Percentiles rank a stretch among this genome's conserved stretches.
Conservation (phyloP, 2,329 filamentous ascomycete genomes). For the Thelonectria blattea region DNA sequence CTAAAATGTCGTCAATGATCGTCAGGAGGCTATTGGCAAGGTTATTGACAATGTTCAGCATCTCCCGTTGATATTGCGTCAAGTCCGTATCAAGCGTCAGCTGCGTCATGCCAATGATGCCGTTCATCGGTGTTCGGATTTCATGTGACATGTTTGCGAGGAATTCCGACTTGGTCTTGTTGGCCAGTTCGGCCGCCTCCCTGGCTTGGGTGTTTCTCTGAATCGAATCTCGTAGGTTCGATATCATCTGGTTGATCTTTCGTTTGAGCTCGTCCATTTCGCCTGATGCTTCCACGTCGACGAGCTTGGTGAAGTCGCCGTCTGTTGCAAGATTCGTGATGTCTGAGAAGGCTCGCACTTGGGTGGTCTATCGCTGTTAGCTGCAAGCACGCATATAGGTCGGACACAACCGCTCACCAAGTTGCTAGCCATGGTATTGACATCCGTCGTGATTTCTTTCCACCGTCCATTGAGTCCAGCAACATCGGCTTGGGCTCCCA, state of each 20-base stretch:
- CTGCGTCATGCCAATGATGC: constrained; percentile 98
- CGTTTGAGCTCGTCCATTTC: constrained; percentile 99
- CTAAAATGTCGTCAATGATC: constrained; percentile 87
- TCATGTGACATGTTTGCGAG: constrained; percentile 93
- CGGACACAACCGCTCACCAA: constrained; percentile 50
- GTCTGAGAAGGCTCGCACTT: constrained; percentile 96
- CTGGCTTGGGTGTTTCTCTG: constrained; percentile 95
- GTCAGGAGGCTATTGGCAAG: constrained; percentile 94
- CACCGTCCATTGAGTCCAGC: constrained; percentile 91
- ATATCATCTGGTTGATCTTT: constrained; percentile 99
- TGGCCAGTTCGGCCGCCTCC: constrained; percentile 94
- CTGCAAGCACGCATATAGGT: constrained; percentile 31
- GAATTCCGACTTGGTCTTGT: constrained; percentile 98
- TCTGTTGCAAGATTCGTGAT: constrained; percentile 98
- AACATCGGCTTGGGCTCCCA: constrained; percentile 96
- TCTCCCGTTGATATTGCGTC: constrained; percentile 94
- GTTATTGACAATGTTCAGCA: constrained; percentile 98
- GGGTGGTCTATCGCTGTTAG: constrained; percentile 72
- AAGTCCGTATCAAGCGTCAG: constrained; percentile 93
- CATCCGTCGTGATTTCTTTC: constrained; percentile 98
- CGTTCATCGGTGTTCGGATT: constrained; percentile 91
- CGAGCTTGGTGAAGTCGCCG: constrained; percentile 94
- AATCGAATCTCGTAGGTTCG: constrained; percentile 92
- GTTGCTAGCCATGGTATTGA: constrained; percentile 87
- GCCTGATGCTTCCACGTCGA: constrained; percentile 95